Evolutionary conservation across 2,329 filamentous ascomycete species (phyloP).

Genomic region (Uncinocarpus reesii): DNA sequence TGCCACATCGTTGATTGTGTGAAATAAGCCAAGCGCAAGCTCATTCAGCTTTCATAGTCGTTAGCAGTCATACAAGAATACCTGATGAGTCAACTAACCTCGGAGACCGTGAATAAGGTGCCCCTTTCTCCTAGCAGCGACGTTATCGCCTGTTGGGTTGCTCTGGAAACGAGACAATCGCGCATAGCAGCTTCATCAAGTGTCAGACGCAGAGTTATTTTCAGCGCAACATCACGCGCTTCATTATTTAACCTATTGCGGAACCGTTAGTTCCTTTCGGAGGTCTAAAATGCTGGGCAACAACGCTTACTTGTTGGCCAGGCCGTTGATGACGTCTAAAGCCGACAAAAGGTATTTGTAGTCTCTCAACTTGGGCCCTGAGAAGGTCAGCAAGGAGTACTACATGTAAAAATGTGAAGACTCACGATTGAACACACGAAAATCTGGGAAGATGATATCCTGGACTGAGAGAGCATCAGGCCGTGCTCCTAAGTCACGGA

Average conservation of each 20-base stretch:
- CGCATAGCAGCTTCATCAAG: constrained; percentile 28
- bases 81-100: constrained; percentile 9
- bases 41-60: constrained; percentile 22
- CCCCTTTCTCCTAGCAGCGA: constrained; percentile 19
- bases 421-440: constrained; percentile 20
- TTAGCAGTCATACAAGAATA: constrained; percentile 10
- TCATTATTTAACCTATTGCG: constrained; percentile 26
- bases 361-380: constrained; percentile 16
- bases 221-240: constrained; percentile 25
- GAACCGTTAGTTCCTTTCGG: neutral
- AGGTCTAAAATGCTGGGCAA: neutral
- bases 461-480: constrained; percentile 36
- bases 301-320: constrained; percentile 24
- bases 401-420: neutral
- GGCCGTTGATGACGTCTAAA: constrained; percentile 26
- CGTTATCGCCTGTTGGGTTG: constrained; percentile 28
- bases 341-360: constrained; percentile 26
- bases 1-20: constrained; percentile 30
- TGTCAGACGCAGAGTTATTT: constrained; percentile 30
- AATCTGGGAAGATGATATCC: constrained; percentile 22
- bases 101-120: neutral
- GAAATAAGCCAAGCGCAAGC: constrained; percentile 23
- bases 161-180: constrained; percentile 24
- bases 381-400: neutral
- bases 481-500: constrained; percentile 48